Percentiles rank a stretch among this genome's conserved stretches.
phyloP scores from a whole-genome alignment of 176 grass and related monocot species.

The Ensete ventricosum region DNA sequence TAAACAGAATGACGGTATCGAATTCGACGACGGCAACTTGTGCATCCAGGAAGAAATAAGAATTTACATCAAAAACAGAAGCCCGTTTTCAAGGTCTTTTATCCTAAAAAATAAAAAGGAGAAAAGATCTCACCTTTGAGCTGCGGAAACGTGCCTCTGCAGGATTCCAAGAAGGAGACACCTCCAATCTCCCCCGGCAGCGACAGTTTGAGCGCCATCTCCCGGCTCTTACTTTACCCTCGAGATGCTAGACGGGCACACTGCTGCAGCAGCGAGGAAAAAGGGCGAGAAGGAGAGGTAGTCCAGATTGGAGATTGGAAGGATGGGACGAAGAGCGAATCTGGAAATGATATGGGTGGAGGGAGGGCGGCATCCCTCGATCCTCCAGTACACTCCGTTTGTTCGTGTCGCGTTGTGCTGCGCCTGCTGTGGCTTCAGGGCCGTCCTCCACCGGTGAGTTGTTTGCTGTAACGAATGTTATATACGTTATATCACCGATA shows the following conservation, averaged over 20 bases:
- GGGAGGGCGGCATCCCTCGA: not conserved
- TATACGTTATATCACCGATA: too few species aligned
- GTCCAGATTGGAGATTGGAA: not conserved
- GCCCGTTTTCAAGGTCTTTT: not conserved
- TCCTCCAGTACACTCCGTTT: too few species aligned
- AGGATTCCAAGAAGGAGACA: constrained; percentile 54
- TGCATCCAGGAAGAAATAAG: not conserved
- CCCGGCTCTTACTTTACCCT: not conserved
- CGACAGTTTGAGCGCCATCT: constrained; percentile 65
- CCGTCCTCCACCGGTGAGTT: too few species aligned
- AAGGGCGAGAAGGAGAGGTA: not conserved
- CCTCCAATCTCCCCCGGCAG: constrained; percentile 42
- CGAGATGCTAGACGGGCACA: not conserved
- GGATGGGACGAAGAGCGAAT: not conserved
- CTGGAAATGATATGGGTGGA: not conserved
- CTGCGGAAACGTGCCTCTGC: constrained; percentile 38
- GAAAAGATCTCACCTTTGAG: not conserved
- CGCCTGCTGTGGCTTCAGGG: too few species aligned
- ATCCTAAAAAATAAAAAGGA: not conserved
- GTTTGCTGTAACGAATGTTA: too few species aligned
- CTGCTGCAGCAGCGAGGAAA: not conserved
- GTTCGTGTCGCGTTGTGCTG: too few species aligned
- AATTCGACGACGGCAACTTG: too few species aligned
- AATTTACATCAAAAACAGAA: not conserved
- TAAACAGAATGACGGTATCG: too few species aligned